A percentile compares a stretch with the other conserved stretches of the same genome.
phyloP scores from a whole-genome alignment of 2,329 filamentous ascomycete species.

The Colletotrichum neosansevieriae region DNA sequence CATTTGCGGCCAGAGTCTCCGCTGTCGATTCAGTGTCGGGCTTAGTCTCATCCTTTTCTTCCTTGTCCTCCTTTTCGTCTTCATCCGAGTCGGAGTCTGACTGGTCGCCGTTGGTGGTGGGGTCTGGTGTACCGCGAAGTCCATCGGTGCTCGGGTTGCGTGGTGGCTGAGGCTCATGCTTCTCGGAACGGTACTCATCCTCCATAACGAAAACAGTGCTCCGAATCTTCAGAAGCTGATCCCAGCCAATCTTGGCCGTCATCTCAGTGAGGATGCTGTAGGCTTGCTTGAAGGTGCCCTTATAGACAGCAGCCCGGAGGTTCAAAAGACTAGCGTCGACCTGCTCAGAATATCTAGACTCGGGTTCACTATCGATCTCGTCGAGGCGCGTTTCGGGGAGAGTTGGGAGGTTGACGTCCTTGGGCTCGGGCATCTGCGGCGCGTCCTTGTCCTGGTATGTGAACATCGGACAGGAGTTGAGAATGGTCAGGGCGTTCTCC shows the following conservation, averaged over 20 bases:
- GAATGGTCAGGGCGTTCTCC: constrained; percentile 92
- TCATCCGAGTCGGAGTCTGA: constrained; percentile 43
- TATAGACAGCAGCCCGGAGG: constrained; percentile 88
- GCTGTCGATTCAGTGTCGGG: constrained; percentile 45
- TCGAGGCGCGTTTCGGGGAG: constrained; percentile 91
- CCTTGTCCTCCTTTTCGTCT: constrained; percentile 48
- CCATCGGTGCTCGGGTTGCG: constrained; percentile 85
- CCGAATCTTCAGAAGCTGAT: constrained; percentile 91
- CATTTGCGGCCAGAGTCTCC: constrained; percentile 47
- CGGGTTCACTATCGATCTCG: constrained; percentile 93
- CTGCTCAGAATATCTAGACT: constrained; percentile 83
- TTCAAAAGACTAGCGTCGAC: constrained; percentile 89
- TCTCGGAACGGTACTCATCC: constrained; percentile 95
- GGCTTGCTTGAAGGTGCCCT: constrained; percentile 94
- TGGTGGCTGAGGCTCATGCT: constrained; percentile 71
- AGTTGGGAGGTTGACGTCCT: constrained; percentile 87
- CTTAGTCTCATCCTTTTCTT: constrained; percentile 53
- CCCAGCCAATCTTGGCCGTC: constrained; percentile 97
- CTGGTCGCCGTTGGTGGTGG: constrained; percentile 62
- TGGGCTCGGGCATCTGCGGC: constrained; percentile 92
- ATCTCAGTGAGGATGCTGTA: constrained; percentile 96
- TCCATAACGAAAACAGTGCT: constrained; percentile 99
- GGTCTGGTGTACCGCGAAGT: constrained; percentile 77
- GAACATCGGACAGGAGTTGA: constrained; percentile 99
- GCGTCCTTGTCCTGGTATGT: constrained; percentile 99